Evolutionary conservation across 2,329 filamentous ascomycete species (phyloP).

Genomic region (Sporothrix variecibatus): DNA sequence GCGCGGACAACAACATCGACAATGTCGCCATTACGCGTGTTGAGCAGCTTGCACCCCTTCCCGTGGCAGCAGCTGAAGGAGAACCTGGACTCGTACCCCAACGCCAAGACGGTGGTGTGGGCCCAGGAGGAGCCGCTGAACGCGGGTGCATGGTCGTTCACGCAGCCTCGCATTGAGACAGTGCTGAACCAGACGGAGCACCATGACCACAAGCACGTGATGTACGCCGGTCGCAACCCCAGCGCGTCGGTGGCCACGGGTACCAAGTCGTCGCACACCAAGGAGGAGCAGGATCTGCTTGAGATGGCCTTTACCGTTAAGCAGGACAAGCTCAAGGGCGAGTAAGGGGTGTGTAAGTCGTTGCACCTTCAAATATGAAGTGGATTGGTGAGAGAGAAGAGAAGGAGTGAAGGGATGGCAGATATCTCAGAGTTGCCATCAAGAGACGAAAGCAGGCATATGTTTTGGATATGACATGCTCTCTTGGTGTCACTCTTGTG

Average conservation of each 20-base stretch:
- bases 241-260: constrained; percentile 94
- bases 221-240: constrained; percentile 93
- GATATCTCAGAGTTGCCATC: neutral
- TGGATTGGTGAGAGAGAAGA: neutral
- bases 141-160: constrained; percentile 94
- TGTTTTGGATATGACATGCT: neutral
- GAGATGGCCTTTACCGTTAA: constrained; percentile 64
- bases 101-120: constrained; percentile 97
- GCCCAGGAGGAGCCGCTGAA: constrained; percentile 97
- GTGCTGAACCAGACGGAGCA: constrained; percentile 89
- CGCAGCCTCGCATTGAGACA: constrained; percentile 96
- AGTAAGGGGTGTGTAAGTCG: constrained; percentile 44
- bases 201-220: constrained; percentile 92
- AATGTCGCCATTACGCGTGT: constrained; percentile 93
- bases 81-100: constrained; percentile 95
- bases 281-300: constrained; percentile 88
- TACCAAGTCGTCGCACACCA: constrained; percentile 81
- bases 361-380: neutral
- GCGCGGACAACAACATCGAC: constrained; percentile 80
- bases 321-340: constrained; percentile 70
- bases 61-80: constrained; percentile 96
- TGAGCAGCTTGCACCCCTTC: constrained; percentile 99
- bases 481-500: neutral
- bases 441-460: neutral
- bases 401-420: neutral